Evolutionary conservation across 179 eudicot species (phyloP).

Genomic region (Heliamphora pulchella): DNA sequence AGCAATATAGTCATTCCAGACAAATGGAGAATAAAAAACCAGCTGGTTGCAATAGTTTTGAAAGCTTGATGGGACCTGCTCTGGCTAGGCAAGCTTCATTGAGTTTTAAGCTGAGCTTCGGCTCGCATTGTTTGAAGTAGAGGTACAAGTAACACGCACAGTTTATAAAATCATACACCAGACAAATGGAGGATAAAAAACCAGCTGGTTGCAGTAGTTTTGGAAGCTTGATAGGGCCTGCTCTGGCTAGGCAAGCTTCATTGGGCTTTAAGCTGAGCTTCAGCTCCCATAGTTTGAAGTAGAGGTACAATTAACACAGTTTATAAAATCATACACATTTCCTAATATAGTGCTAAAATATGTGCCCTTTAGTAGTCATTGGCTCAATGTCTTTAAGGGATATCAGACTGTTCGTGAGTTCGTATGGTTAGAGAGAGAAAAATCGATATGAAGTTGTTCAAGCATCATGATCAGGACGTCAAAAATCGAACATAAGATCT

Average conservation of each 20-base stretch:
- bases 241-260: neutral
- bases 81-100: neutral
- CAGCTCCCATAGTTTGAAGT: neutral
- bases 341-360: neutral
- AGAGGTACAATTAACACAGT: neutral
- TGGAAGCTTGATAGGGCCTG: neutral
- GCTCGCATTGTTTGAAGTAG: neutral
- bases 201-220: neutral
- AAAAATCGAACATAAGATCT: too few relatives aligned
- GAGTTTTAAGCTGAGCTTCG: neutral
- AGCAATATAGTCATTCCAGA: neutral
- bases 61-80: neutral
- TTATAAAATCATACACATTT: neutral
- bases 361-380: neutral
- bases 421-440: too few relatives aligned
- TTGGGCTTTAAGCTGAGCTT: neutral
- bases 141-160: neutral
- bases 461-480: too few relatives aligned
- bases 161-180: neutral
- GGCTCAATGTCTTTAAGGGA: neutral
- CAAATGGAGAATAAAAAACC: constrained; percentile 4
- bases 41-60: neutral
- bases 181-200: constrained; percentile 1
- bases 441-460: too few relatives aligned
- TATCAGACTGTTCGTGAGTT: neutral